A percentile compares a stretch with the other conserved stretches of the same genome.
Conservation (phyloP, 2,329 filamentous ascomycete genomes). For the Penicillium psychrosexuale region DNA sequence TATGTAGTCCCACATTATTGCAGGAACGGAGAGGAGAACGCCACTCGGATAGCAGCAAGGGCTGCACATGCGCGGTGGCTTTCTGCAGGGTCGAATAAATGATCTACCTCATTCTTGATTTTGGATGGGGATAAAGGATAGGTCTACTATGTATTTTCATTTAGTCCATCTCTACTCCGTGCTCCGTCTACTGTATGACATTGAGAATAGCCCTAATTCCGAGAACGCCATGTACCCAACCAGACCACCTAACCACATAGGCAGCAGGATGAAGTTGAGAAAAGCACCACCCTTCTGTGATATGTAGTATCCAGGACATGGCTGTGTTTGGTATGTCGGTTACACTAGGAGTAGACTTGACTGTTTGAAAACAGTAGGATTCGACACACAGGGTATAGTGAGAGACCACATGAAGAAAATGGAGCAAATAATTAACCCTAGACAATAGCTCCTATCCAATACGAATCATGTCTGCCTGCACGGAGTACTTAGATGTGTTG, state of each 20-base stretch:
- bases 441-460: neutral
- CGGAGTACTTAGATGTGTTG: neutral
- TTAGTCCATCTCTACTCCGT: neutral
- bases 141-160: neutral
- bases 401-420: neutral
- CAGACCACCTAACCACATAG: neutral
- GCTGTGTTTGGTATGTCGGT: neutral
- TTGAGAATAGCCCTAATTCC: neutral
- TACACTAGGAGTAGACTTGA: neutral
- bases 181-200: neutral
- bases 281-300: neutral
- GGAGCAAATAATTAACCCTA: neutral
- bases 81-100: conserved; percentile 4
- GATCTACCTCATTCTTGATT: neutral
- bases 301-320: neutral
- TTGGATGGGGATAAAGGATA: neutral
- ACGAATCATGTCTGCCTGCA: neutral
- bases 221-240: neutral
- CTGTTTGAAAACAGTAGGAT: neutral
- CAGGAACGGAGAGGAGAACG: neutral
- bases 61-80: neutral
- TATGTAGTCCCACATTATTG: neutral
- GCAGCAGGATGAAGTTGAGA: neutral
- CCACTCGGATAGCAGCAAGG: neutral
- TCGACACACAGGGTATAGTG: neutral